Evolutionary conservation across 495 filamentous ascomycete species (phyloP), one percentile per base, ranked within the genome.

Genomic region (Oleoguttula mirabilis): DNA sequence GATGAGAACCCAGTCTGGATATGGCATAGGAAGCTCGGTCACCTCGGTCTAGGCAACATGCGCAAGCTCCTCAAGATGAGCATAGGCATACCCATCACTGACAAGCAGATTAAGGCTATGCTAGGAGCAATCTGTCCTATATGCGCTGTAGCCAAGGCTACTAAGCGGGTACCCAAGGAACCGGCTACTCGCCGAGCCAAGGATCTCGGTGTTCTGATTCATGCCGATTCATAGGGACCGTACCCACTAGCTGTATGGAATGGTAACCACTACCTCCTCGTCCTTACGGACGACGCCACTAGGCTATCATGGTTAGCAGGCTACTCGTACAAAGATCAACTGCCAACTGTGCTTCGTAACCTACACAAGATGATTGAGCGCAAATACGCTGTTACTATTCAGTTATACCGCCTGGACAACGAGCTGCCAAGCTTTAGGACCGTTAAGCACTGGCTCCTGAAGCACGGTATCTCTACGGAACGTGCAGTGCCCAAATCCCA

Each of bases 61-160:
- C 14, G 35, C 10, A 38, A 38, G 35, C 20, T 38, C 14, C 14
- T 38, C 21, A 38, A 38, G 35, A 38, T 38, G 21, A 38, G 35
- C 19, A 11, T 4, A 19, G 35, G 35, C 14, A 38, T 38, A 14
- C 11, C 16, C 35, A 19, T 38, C 10, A 38, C 35, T 23, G 35
- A 38, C 8, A 22, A 19, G 15, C 21, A 38, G 20, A 22, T 38
- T 22, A 22, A 20, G 20, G 35, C 35, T 15, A 4, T 20, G 14
- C 20, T 38, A 4, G 35, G 35, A 19, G 35, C 35, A 38, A 22
- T 20, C 20, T 38, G 21, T 19, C 35, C 21, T 6, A 19, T 38
- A 8, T 38, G 21, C 14, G 11, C 7, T 4, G 19, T 19, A 19
- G 11, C 21, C 16, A 38, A 15, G 21, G 35, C 35, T 17, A 19